Percentiles rank a stretch among this genome's conserved stretches.
phyloP scores from a whole-genome alignment of 352 stramenopile species.

The Blastocystis sp. region DNA sequence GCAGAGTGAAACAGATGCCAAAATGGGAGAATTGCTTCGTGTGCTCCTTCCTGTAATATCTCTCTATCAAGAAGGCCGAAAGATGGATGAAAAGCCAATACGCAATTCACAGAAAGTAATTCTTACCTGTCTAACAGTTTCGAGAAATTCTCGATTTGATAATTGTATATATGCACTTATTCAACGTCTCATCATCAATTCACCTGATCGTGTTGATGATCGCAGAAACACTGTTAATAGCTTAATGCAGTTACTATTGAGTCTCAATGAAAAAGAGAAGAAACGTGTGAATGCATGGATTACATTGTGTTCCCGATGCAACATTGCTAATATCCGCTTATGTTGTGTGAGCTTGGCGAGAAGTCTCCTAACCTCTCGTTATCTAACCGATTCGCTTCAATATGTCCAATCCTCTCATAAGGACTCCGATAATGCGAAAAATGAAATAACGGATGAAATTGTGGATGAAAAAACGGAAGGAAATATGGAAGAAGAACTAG shows the following conservation, averaged over 20 bases:
- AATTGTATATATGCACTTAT: constrained; percentile 34
- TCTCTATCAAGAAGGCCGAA: constrained; percentile 33
- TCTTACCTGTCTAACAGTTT: background rate
- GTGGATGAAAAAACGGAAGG: background rate
- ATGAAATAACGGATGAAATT: background rate
- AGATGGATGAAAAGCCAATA: constrained; percentile 56
- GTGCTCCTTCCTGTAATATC: constrained; percentile 23
- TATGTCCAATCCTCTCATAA: too few species aligned
- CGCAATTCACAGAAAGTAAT: background rate
- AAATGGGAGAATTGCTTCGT: constrained; percentile 57
- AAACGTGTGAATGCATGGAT: constrained; percentile 19
- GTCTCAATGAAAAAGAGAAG: constrained; percentile 19
- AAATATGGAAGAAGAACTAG: constrained; percentile 10
- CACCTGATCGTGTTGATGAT: constrained; percentile 39
- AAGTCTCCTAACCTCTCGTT: constrained; percentile 6
- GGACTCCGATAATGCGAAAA: background rate
- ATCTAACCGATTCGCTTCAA: constrained; percentile 13
- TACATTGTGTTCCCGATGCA: background rate
- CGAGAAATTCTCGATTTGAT: background rate
- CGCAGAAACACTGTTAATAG: constrained; percentile 40
- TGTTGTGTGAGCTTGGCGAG: constrained; percentile 12
- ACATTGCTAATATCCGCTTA: constrained; percentile 53
- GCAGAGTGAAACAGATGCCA: background rate
- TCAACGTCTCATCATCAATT: constrained; percentile 61
- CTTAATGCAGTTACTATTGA: constrained; percentile 7